A percentile compares a stretch with the other conserved stretches of the same genome.
Conservation (phyloP, 2,329 filamentous ascomycete species). For the Hymenoscyphus fructigenus region DNA sequence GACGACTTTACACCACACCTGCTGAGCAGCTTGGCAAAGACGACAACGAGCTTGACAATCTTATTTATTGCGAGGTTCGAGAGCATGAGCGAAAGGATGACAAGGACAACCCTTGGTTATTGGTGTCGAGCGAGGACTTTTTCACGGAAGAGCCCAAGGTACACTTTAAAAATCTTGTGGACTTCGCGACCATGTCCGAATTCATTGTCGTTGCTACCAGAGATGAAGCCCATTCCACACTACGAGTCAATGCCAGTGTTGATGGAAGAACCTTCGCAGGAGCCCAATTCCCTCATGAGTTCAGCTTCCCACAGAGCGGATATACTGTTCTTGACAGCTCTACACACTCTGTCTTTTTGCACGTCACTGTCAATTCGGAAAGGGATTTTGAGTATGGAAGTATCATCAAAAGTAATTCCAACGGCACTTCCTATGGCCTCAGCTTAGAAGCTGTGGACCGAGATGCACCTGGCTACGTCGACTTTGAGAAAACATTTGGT, state of each 20-base stretch:
- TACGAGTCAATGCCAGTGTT: constrained; percentile 79
- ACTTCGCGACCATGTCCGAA: constrained; percentile 93
- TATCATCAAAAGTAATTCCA: constrained; percentile 97
- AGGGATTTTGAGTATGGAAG: constrained; percentile 72
- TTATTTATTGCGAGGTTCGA: constrained; percentile 61
- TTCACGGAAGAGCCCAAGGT: constrained; percentile 64
- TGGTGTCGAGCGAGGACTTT: constrained; percentile 77
- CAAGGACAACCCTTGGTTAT: constrained; percentile 60
- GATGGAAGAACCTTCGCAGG: constrained; percentile 81
- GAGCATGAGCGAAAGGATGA: constrained; percentile 64
- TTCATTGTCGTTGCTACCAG: constrained; percentile 87
- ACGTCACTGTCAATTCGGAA: constrained; percentile 75
- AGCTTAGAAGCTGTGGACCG: constrained; percentile 81
- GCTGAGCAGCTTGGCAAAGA: constrained; percentile 40
- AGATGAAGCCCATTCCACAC: constrained; percentile 60
- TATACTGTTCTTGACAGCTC: constrained; percentile 96
- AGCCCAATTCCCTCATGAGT: constrained; percentile 82
- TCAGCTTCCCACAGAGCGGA: constrained; percentile 72
- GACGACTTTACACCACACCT: constrained; percentile 43
- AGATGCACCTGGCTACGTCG: constrained; percentile 74
- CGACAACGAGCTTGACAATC: constrained; percentile 40
- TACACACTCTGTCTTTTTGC: constrained; percentile 90
- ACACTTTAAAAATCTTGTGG: constrained; percentile 69
- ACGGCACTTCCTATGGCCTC: constrained; percentile 91
- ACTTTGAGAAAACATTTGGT: constrained; percentile 94